phyloP scores from a whole-genome alignment of 208 protist genomes.

The Novymonas esmeraldas region DNA sequence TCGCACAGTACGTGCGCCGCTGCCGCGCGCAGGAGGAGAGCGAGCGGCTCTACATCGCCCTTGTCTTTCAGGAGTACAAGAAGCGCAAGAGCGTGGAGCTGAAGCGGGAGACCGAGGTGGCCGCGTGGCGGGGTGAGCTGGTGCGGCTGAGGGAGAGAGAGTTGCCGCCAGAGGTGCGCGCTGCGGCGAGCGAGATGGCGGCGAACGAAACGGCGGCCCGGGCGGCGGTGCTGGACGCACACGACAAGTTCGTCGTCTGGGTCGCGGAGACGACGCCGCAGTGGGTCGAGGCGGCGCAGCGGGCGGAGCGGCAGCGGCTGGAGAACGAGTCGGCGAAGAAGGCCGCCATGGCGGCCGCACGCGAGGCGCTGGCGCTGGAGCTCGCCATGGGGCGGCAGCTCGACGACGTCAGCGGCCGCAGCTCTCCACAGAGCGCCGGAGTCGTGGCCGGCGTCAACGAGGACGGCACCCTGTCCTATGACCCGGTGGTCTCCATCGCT shows the following conservation, averaged over 20 bases:
- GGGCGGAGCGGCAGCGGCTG: conserved; percentile 33
- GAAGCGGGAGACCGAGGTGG: conserved; percentile 32
- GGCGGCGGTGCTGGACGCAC: conserved; percentile 27
- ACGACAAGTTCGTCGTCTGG: conserved; percentile 65
- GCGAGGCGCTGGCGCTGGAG: conserved; percentile 59
- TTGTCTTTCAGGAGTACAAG: conserved; percentile 83
- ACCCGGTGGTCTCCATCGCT: conserved; percentile 25
- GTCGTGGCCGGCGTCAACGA: background rate
- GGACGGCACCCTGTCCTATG: conserved; percentile 27
- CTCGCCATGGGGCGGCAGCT: conserved; percentile 38
- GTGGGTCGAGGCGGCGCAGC: conserved; percentile 56
- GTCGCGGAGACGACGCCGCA: conserved; percentile 53
- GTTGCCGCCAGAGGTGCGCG: conserved; percentile 45
- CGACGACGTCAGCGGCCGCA: background rate
- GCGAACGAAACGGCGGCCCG: conserved; percentile 37
- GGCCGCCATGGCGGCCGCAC: conserved; percentile 59
- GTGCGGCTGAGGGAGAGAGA: conserved; percentile 36
- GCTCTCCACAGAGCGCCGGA: background rate
- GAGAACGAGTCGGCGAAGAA: conserved; percentile 38
- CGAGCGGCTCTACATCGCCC: conserved; percentile 54
- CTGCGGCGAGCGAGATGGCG: conserved; percentile 29
- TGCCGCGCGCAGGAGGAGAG: conserved; percentile 22
- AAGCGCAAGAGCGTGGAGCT: conserved; percentile 68
- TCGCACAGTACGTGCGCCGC: conserved; percentile 9
- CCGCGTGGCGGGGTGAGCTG: conserved; percentile 19